Base-by-base conservation (phyloP, 257 asterid species). In the Cruciata laevipes region DNA sequence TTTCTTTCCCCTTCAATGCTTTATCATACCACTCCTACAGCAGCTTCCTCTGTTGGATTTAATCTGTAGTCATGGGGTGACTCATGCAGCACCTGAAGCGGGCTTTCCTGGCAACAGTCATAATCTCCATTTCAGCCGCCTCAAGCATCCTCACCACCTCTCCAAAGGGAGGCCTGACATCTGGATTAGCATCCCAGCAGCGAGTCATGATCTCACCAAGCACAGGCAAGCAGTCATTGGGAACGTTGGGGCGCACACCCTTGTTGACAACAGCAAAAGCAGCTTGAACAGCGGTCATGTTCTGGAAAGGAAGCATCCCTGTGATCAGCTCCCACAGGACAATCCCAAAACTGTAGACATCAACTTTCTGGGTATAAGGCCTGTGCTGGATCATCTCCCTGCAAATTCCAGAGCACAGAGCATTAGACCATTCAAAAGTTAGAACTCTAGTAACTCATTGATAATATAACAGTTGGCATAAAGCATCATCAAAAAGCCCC, bases 351-450 rank as follows among this genome's bases (percentile, higher is more conserved):
- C 99, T 94, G 71, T 94, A 94, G 27, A 94, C 96, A 55, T 94
- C 99, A 5, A 94, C 96, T 80, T 94, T 94, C 68, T 94, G 99
- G 20, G 96, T 90, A 69, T 94, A 94, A 5, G 92, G 89, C 87
- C 99, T 81, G 61, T 94, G 99, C 84, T 94, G 99, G 80, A 94
- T 94, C 97, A 94, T 94, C 78, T 94, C 99, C 77, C 99, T 94
- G 93, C 80, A 83, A 68, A 71, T 68, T 8, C 35, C 76, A 63
- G 57, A 71, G 53, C 6, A 65, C 25, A 74, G 63, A 57, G 52
- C 66, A 63, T 35, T 65, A 65, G 73, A 73, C 74, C 51, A 69
- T 27, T 51, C 68, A 53, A 49, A 6, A 12, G 64, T 61, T 33
- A 75, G 67, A 63, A 49, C 58, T 52, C 31, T 21, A 21, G 53